Evolutionary conservation across 345 rosid species (phyloP).

Genomic region (Gossypium anomalum): DNA sequence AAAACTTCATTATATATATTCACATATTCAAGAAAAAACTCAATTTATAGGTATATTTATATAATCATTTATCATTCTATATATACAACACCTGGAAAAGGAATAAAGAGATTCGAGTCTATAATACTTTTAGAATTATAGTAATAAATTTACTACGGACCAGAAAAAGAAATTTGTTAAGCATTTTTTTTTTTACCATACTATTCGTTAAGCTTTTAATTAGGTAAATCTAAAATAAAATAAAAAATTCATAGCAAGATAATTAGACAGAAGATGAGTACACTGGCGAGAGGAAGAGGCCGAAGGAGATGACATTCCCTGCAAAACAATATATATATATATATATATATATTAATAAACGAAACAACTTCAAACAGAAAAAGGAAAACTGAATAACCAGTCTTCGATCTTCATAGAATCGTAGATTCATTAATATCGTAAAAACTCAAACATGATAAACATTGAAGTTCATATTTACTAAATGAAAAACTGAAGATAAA

Average conservation of each 20-base stretch:
- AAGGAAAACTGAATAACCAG: not conserved
- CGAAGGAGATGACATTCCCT: slow-evolving; percentile 22
- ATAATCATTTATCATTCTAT: not conserved
- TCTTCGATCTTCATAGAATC: not conserved
- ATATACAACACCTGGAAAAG: not conserved
- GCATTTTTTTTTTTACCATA: not conserved
- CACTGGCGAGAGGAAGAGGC: slow-evolving; percentile 20
- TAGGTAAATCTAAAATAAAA: no score
- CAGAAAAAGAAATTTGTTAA: not conserved
- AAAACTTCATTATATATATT: not conserved
- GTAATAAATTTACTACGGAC: no score
- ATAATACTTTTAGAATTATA: no score
- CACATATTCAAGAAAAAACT: not conserved
- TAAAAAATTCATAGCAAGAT: not conserved
- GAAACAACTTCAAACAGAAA: not conserved
- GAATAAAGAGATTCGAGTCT: not conserved
- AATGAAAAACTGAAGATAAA: not conserved
- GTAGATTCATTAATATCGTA: not conserved
- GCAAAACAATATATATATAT: not conserved
- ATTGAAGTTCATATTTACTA: not conserved
- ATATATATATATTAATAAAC: not conserved
- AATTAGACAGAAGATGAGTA: no score
- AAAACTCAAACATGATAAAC: not conserved
- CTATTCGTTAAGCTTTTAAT: no score
- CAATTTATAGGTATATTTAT: not conserved